phyloP scores from a whole-genome alignment of 2,329 filamentous ascomycete species.

The Plenodomus tracheiphilus region DNA sequence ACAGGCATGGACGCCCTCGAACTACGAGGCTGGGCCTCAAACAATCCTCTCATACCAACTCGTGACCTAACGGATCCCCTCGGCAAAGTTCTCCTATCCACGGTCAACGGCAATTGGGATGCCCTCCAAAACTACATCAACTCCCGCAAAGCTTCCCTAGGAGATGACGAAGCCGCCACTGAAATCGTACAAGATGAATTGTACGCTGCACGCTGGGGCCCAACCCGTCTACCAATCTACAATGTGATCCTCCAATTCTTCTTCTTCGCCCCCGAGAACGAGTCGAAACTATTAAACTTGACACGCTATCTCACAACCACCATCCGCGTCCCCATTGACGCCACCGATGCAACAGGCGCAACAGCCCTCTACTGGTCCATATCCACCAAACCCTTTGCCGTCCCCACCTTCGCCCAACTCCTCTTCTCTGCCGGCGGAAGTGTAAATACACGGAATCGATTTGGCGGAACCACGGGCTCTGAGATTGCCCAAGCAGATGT shows the following conservation, averaged over 20 bases:
- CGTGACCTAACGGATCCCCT: slow-evolving; percentile 16
- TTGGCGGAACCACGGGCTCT: slow-evolving; percentile 9
- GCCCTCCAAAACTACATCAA: slow-evolving; percentile 7
- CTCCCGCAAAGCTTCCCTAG: slow-evolving; percentile 5
- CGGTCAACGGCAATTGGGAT: slow-evolving; percentile 1
- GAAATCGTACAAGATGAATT: slow-evolving; percentile 11
- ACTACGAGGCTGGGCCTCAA: slow-evolving; percentile 13
- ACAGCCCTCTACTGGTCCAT: slow-evolving; percentile 19
- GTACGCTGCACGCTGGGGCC: slow-evolving; percentile 15
- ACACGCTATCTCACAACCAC: slow-evolving; percentile 13
- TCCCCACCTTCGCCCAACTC: slow-evolving; percentile 16
- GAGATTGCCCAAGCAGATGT: slow-evolving; percentile 19
- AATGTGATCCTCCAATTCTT: slow-evolving; percentile 12
- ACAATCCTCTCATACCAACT: slow-evolving; percentile 9
- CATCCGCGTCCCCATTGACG: slow-evolving; percentile 14
- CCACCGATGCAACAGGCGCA: slow-evolving; percentile 12
- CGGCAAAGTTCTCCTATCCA: slow-evolving; percentile 10
- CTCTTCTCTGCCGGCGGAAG: slow-evolving; percentile 17
- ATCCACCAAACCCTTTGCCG: slow-evolving; percentile 16
- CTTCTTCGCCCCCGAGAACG: slow-evolving; percentile 4
- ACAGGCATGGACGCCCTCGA: slow-evolving; percentile 18
- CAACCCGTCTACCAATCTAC: slow-evolving; percentile 13
- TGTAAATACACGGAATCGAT: slow-evolving; percentile 16
- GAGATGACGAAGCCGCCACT: slow-evolving; percentile 4
- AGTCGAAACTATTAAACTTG: slow-evolving; percentile 5